Conservation (phyloP, 495 filamentous ascomycete genomes). For the Penicillium nucicola region DNA sequence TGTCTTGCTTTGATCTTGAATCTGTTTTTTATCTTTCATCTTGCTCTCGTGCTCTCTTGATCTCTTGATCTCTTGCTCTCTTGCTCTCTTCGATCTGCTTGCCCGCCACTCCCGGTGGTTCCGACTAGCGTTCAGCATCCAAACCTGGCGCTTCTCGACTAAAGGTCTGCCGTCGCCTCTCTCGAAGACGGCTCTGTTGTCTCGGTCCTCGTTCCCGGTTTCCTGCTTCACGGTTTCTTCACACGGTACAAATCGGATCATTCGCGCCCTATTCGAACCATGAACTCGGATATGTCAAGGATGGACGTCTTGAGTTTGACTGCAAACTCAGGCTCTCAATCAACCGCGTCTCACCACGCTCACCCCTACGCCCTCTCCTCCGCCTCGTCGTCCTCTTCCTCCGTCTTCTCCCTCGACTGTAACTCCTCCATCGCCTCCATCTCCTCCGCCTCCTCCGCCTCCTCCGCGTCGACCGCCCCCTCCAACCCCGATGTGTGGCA, state of each 20-base stretch:
- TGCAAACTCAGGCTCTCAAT: constrained; percentile 37
- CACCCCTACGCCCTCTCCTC: constrained; percentile 67
- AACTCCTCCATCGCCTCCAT: constrained; percentile 48
- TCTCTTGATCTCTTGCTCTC: neutral
- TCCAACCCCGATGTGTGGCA: constrained; percentile 52
- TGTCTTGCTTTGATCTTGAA: neutral
- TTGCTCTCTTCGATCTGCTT: neutral
- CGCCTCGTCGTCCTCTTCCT: constrained; percentile 73
- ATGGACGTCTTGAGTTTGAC: constrained; percentile 50
- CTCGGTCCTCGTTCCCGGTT: constrained; percentile 48
- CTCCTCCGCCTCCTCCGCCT: constrained; percentile 43
- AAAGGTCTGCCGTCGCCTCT: constrained; percentile 50
- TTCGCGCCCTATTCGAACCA: constrained; percentile 22
- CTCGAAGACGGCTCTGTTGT: constrained; percentile 45
- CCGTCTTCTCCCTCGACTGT: constrained; percentile 74
- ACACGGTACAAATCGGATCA: constrained; percentile 39
- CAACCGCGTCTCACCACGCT: constrained; percentile 37
- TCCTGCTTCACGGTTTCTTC: constrained; percentile 44
- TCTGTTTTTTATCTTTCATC: too few species aligned
- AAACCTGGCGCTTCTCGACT: constrained; percentile 34
- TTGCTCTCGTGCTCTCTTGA: too few species aligned
- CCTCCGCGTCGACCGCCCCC: too few species aligned
- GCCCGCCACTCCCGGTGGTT: constrained; percentile 1
- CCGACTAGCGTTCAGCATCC: constrained; percentile 2
- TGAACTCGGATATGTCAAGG: constrained; percentile 46